Evolutionary conservation across 768 basidiomycete species (phyloP).

Genomic region (Cubamyces lactineus): DNA sequence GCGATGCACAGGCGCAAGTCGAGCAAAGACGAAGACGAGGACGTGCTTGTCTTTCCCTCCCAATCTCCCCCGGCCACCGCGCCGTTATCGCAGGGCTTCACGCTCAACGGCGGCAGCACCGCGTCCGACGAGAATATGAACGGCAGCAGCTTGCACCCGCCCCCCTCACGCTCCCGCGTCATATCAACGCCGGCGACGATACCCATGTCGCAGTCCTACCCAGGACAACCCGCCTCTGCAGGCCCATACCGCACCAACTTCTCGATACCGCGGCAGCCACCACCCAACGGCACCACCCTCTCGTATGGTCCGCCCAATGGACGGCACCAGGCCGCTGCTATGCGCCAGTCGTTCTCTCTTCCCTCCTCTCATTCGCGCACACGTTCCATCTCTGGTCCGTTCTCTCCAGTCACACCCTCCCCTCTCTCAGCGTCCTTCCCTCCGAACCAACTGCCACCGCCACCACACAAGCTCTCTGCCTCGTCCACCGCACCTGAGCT

Average conservation of each 20-base stretch:
- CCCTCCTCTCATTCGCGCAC: slow-evolving; percentile 45
- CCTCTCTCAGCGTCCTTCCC: slow-evolving; percentile 50
- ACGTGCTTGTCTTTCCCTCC: slow-evolving; percentile 26
- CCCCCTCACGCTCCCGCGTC: slow-evolving; percentile 27
- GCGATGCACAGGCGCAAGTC: slow-evolving; percentile 41
- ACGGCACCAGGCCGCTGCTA: slow-evolving; percentile 30
- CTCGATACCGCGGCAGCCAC: slow-evolving; percentile 20
- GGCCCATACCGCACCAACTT: slow-evolving; percentile 37
- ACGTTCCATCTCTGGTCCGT: slow-evolving; percentile 55
- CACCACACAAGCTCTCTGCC: slow-evolving; percentile 20
- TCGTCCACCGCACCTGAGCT: slow-evolving; percentile 25
- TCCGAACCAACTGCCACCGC: slow-evolving; percentile 29
- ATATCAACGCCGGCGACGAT: slow-evolving; percentile 31
- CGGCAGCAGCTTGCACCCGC: not conserved
- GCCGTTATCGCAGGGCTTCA: slow-evolving; percentile 18
- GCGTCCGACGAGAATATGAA: slow-evolving; percentile 8
- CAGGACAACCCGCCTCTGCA: slow-evolving; percentile 32
- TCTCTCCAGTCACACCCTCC: slow-evolving; percentile 52
- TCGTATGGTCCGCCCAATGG: slow-evolving; percentile 12
- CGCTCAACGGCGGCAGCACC: slow-evolving; percentile 17
- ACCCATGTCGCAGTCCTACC: slow-evolving; percentile 29
- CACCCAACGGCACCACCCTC: slow-evolving; percentile 18
- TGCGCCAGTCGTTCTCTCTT: slow-evolving; percentile 37
- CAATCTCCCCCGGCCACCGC: slow-evolving; percentile 21
- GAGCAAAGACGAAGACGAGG: slow-evolving; percentile 41